phyloP scores from a whole-genome alignment of 2,329 filamentous ascomycete genomes.

The Dactylellina leptospora region DNA sequence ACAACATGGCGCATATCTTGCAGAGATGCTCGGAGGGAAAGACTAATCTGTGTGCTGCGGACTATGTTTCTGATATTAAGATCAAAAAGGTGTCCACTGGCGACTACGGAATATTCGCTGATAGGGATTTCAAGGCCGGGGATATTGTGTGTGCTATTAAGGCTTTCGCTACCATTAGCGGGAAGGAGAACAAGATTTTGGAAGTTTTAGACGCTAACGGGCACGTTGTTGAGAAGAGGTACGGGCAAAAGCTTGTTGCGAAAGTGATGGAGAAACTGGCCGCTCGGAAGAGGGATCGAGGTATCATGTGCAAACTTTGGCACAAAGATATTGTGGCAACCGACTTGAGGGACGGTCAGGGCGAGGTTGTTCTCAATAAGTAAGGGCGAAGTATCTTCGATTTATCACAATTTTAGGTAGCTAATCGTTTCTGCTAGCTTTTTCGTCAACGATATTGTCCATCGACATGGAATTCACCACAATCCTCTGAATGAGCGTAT shows the following conservation, averaged over 20 bases:
- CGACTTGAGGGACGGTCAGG: conserved; percentile 9
- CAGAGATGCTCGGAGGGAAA: conserved; percentile 15
- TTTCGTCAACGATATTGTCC: conserved; percentile 27
- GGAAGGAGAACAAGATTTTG: conserved; percentile 5
- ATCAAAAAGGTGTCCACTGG: conserved; percentile 7
- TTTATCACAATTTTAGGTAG: too few relatives aligned
- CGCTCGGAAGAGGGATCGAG: conserved; percentile 4
- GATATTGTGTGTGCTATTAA: conserved; percentile 27
- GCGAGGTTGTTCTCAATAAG: conserved; percentile 16
- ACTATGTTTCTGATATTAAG: conserved; percentile 16
- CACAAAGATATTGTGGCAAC: neutral
- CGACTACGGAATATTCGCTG: conserved; percentile 17
- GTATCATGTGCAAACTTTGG: conserved; percentile 22
- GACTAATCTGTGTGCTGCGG: conserved; percentile 2
- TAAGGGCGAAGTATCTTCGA: too few relatives aligned
- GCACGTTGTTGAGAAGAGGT: conserved; percentile 7
- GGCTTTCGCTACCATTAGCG: conserved; percentile 15
- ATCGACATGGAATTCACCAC: conserved; percentile 26
- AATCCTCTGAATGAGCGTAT: conserved; percentile 1
- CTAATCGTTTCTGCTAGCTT: conserved; percentile 18
- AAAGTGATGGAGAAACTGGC: conserved; percentile 18
- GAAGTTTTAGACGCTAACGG: conserved; percentile 7
- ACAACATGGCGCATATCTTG: conserved; percentile 30
- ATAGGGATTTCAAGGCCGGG: conserved; percentile 25
- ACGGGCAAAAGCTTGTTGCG: conserved; percentile 20